These are phyloP conservation scores for Komagataella populi DNA, from an alignment of 805 yeast genomes.

Conservation along the genomic window DNA sequence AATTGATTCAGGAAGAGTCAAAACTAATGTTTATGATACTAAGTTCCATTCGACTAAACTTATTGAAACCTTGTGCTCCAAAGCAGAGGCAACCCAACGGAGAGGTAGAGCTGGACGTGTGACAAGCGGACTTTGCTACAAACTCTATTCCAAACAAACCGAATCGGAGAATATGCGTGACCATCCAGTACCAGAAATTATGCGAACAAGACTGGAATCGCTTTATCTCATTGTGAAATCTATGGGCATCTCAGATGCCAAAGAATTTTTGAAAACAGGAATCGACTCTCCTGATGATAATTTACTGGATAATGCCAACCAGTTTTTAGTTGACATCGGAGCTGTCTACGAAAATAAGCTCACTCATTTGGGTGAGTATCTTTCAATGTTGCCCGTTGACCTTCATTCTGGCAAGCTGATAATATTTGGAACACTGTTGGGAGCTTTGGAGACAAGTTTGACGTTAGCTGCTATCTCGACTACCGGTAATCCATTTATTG, in stretches of 20 bases:
- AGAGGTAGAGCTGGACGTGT: constrained; percentile 99
- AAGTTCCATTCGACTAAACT: constrained; percentile 55
- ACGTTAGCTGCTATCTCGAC: constrained; percentile 70
- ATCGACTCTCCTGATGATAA: constrained; percentile 63
- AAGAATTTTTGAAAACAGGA: constrained; percentile 56
- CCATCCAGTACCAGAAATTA: constrained; percentile 83
- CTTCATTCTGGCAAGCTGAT: constrained; percentile 74
- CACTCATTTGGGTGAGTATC: constrained; percentile 67
- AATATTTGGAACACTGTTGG: constrained; percentile 70
- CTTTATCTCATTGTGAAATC: constrained; percentile 75
- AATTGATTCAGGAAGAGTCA: constrained; percentile 78
- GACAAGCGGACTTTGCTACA: constrained; percentile 67
- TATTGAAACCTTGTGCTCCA: constrained; percentile 76
- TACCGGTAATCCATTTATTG: constrained; percentile 61
- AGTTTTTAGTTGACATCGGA: constrained; percentile 54
- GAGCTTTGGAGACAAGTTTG: constrained; percentile 65
- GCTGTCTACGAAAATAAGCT: constrained; percentile 40
- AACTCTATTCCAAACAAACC: constrained; percentile 55
- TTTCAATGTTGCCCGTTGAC: constrained; percentile 79
- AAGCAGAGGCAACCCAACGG: constrained; percentile 82
- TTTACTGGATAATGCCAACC: constrained; percentile 36
- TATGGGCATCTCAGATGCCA: constrained; percentile 72
- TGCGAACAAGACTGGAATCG: constrained; percentile 71
- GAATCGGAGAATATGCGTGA: constrained; percentile 42
- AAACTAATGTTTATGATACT: constrained; percentile 61